Evolutionary conservation across 2,329 filamentous ascomycete species (phyloP), one percentile per base, ranked within the genome.

Genomic region (Scytalidium sp.): DNA sequence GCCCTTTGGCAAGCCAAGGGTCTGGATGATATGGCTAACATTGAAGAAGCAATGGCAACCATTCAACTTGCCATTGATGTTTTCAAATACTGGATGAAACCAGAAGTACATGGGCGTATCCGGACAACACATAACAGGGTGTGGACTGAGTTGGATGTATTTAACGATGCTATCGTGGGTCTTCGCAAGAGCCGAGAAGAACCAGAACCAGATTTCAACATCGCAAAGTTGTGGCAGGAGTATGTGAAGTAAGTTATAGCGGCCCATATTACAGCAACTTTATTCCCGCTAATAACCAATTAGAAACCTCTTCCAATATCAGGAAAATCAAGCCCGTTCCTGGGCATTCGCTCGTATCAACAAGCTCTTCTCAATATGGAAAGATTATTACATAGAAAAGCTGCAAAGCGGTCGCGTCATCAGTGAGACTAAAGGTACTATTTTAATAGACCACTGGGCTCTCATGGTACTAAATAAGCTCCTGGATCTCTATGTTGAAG

Each of bases 1-100:
- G 57, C 53, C 9, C 45, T 50, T 7, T 60, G 59, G 57, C 48
- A 41, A 15, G 45, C 53, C 13, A 57, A 57, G 42, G 48, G 43
- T n/a, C 53, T 61, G 2, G 54, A 61, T 40, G 49, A 50, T 11
- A 32, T 47, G 43, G 44, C 43, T 1, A 58, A 61, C 17, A 59
- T 60, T 19, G 59, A 60, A 50, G 59, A 61, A 54, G 57, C 57
- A 4, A 43, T 61, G 7, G 50, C 56, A 2, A 45, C 56, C 27
- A 55, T 61, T 20, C 45, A 53, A 23, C 52, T 53, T 41, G 51
- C 57, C 3, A 21, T 60, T 22, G 53, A 57, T 48, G 50, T 60
- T 8, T 61, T 54, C 41, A 50, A 60, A 21, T 51, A 58, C 43
- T 44, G 53, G 1, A 47, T 45, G 10, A 47, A 47, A 23, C 56